Conservation (phyloP, 2,329 filamentous ascomycete genomes). For the Xylariaceae sp. region DNA sequence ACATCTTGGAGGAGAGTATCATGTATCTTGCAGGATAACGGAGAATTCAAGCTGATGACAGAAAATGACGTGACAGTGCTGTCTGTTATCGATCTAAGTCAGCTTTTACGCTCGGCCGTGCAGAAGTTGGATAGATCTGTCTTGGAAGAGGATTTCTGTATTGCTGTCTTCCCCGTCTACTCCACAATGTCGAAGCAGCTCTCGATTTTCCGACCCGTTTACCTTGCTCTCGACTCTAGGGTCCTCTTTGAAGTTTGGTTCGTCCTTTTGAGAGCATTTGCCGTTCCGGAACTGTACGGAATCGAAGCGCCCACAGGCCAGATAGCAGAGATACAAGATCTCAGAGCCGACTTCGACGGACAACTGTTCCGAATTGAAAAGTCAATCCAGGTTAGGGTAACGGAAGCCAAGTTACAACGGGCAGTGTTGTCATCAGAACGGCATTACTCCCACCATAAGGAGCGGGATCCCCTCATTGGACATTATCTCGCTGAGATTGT, state of each 20-base stretch:
- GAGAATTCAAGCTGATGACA: slow-evolving; percentile 88
- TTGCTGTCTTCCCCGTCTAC: slow-evolving; percentile 95
- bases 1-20: slow-evolving; percentile 85
- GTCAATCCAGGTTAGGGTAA: slow-evolving; percentile 62
- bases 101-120: slow-evolving; percentile 87
- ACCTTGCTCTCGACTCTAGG: slow-evolving; percentile 83
- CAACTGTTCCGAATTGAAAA: slow-evolving; percentile 69
- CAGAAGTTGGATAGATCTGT: slow-evolving; percentile 91
- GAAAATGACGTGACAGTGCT: slow-evolving; percentile 84
- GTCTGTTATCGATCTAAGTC: slow-evolving; percentile 83
- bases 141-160: slow-evolving; percentile 89
- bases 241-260: slow-evolving; percentile 98
- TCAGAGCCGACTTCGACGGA: slow-evolving; percentile 49
- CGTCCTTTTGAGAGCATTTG: slow-evolving; percentile 87
- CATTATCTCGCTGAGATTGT: slow-evolving; percentile 83
- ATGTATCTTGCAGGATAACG: slow-evolving; percentile 93
- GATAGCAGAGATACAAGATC: slow-evolving; percentile 51
- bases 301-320: slow-evolving; percentile 54
- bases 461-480: slow-evolving; percentile 59
- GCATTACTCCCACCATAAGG: slow-evolving; percentile 32
- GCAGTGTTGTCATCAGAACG: slow-evolving; percentile 36
- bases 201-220: slow-evolving; percentile 84
- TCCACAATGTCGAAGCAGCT: slow-evolving; percentile 74
- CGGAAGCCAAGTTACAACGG: slow-evolving; percentile 66
- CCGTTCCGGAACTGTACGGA: slow-evolving; percentile 88